These are phyloP conservation scores for Raphanus hybrid DNA, from an alignment of 441 rosid genomes.

Conservation along the genomic window DNA sequence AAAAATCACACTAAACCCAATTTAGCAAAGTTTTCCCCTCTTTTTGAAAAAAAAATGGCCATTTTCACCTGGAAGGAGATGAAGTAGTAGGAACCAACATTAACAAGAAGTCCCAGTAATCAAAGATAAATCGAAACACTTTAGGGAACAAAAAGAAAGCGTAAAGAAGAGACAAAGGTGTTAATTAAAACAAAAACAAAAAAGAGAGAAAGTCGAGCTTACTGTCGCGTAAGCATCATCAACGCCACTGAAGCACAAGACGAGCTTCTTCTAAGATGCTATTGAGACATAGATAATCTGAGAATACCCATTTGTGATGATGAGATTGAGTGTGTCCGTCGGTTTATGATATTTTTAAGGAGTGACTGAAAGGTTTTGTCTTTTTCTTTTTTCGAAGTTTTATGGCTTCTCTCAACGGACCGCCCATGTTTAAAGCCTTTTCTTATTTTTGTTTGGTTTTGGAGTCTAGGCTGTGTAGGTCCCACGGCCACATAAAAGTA, in stretches of 20 bases:
- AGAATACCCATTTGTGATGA: background rate
- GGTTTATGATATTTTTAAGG: constrained; percentile 16
- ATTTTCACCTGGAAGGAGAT: constrained; percentile 12
- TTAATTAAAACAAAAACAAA: too few species aligned
- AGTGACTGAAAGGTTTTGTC: constrained; percentile 32
- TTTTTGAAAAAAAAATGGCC: background rate
- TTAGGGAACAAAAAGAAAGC: constrained; percentile 24
- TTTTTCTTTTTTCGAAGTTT: background rate
- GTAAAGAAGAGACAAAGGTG: constrained; percentile 36
- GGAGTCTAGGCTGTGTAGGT: background rate
- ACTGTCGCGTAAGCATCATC: constrained; percentile 8
- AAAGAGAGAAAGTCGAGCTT: constrained; percentile 15
- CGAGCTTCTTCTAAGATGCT: background rate
- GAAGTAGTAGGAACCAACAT: background rate
- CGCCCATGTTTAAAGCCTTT: constrained; percentile 32
- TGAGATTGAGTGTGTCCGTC: constrained; percentile 8
- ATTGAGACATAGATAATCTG: background rate
- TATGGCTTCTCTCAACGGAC: constrained; percentile 30
- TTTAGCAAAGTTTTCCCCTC: background rate
- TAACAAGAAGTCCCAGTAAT: constrained; percentile 19
- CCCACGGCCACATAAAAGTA: background rate
- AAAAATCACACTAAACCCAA: background rate
- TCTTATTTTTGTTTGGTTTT: background rate
- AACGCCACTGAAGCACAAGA: constrained; percentile 15
- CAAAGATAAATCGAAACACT: constrained; percentile 14